These are phyloP conservation scores for Saksenaea oblongispora DNA, from an alignment of 371 early-diverging fungal genomes.

Conservation along the genomic window DNA sequence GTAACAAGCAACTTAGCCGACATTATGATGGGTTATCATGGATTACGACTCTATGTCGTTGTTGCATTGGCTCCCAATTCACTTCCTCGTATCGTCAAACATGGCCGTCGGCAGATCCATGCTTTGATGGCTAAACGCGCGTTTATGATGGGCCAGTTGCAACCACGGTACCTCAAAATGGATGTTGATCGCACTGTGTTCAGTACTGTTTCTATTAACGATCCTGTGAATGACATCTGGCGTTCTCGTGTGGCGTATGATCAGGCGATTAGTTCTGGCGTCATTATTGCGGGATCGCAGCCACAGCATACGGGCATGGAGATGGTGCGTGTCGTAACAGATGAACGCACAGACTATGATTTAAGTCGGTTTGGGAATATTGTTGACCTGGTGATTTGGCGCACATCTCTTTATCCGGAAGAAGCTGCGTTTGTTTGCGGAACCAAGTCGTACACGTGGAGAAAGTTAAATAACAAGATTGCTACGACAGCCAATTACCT, in stretches of 20 bases:
- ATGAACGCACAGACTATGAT: conserved; percentile 74
- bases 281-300: conserved; percentile 45
- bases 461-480: conserved; percentile 70
- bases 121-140: conserved; percentile 63
- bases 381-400: conserved; percentile 72
- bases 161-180: conserved; percentile 47
- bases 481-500: conserved; percentile 67
- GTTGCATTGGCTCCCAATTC: conserved; percentile 56
- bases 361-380: conserved; percentile 64
- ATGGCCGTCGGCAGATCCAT: conserved; percentile 69
- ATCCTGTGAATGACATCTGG: conserved; percentile 50
- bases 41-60: conserved; percentile 64
- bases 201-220: conserved; percentile 47
- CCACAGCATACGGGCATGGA: conserved; percentile 81
- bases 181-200: conserved; percentile 59
- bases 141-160: conserved; percentile 64
- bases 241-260: conserved; percentile 34
- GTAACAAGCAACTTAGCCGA: conserved; percentile 54
- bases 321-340: conserved; percentile 57
- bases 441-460: conserved; percentile 66
- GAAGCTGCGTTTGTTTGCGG: conserved; percentile 68
- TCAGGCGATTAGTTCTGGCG: conserved; percentile 23
- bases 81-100: conserved; percentile 71
- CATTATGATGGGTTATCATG: conserved; percentile 54
- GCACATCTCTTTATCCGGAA: conserved; percentile 64